Conservation (phyloP, 2,329 filamentous ascomycete genomes). For the Diaporthe citriasiana region DNA sequence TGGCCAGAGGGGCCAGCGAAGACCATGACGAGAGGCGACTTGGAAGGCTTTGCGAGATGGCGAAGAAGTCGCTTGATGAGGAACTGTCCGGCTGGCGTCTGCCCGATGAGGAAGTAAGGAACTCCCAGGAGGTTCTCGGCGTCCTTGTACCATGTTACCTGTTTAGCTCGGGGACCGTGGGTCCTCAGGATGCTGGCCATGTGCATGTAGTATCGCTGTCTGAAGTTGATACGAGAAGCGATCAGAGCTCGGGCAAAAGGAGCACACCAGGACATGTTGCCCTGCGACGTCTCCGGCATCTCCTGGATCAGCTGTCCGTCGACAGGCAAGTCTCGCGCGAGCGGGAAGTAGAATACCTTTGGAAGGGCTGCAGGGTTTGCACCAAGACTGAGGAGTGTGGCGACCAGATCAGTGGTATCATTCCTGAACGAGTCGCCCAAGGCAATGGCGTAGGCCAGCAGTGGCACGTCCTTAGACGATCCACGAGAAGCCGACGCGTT, state of each 20-base stretch:
- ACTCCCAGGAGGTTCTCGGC: slow-evolving; percentile 31
- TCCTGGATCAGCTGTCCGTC: background rate
- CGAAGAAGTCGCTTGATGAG: slow-evolving; percentile 46
- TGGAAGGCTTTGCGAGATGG: slow-evolving; percentile 49
- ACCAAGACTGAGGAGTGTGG: slow-evolving; percentile 22
- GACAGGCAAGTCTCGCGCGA: background rate
- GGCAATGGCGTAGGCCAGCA: slow-evolving; percentile 16
- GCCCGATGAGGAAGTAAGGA: slow-evolving; percentile 38
- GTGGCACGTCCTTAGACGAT: slow-evolving; percentile 3
- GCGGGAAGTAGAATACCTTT: slow-evolving; percentile 18
- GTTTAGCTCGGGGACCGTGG: slow-evolving; percentile 2
- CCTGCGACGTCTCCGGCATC: background rate
- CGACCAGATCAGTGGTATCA: slow-evolving; percentile 14
- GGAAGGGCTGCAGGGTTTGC: slow-evolving; percentile 10
- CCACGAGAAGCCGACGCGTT: background rate
- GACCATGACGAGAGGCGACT: slow-evolving; percentile 55
- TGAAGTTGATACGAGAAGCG: background rate
- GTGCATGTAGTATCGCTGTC: slow-evolving; percentile 31
- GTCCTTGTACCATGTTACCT: slow-evolving; percentile 31
- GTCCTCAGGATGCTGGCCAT: slow-evolving; percentile 16
- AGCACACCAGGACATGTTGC: slow-evolving; percentile 22
- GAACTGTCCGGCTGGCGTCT: slow-evolving; percentile 23
- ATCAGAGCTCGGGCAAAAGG: background rate
- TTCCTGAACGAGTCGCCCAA: slow-evolving; percentile 17
- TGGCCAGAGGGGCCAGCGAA: slow-evolving; percentile 63